A percentile compares a stretch with the other conserved stretches of the same genome.
These are phyloP conservation scores for Dactylellina haptotyla DNA, from an alignment of 2,329 filamentous ascomycete genomes.

Conservation along the genomic window DNA sequence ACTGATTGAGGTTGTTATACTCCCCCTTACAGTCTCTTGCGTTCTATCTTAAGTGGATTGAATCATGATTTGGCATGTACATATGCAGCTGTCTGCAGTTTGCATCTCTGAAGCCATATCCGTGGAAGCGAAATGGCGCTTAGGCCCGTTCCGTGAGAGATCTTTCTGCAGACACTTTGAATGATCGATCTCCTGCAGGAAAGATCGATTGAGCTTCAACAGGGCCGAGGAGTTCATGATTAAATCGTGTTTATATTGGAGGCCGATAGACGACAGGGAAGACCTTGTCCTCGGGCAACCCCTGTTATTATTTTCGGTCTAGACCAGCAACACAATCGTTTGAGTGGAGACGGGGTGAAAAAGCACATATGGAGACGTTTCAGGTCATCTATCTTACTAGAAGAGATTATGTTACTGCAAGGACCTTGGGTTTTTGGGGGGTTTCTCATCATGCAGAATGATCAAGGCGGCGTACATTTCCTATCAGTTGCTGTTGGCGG, in stretches of 20 bases:
- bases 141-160: slow-evolving; percentile 42
- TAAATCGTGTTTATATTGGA: slow-evolving; percentile 1
- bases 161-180: slow-evolving; percentile 3
- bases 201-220: slow-evolving; percentile 6
- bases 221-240: background rate
- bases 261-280: slow-evolving; percentile 2
- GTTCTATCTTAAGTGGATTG: slow-evolving; percentile 7
- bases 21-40: slow-evolving; percentile 46
- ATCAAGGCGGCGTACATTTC: background rate
- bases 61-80: slow-evolving; percentile 32
- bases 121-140: slow-evolving; percentile 41
- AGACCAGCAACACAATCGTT: slow-evolving; percentile 4
- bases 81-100: slow-evolving; percentile 9
- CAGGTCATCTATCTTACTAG: background rate
- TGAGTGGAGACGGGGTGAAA: background rate
- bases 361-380: slow-evolving; percentile 10
- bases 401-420: background rate
- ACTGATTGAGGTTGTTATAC: slow-evolving; percentile 21
- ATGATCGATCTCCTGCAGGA: slow-evolving; percentile 2
- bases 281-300: background rate
- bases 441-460: no score
- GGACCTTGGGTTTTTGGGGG: background rate
- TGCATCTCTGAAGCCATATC: slow-evolving; percentile 7
- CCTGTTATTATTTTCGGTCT: slow-evolving; percentile 16
- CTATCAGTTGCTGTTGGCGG: no score